phyloP scores from a whole-genome alignment of 1,284 basidiomycete species.

The Anthracocystis walkeri region DNA sequence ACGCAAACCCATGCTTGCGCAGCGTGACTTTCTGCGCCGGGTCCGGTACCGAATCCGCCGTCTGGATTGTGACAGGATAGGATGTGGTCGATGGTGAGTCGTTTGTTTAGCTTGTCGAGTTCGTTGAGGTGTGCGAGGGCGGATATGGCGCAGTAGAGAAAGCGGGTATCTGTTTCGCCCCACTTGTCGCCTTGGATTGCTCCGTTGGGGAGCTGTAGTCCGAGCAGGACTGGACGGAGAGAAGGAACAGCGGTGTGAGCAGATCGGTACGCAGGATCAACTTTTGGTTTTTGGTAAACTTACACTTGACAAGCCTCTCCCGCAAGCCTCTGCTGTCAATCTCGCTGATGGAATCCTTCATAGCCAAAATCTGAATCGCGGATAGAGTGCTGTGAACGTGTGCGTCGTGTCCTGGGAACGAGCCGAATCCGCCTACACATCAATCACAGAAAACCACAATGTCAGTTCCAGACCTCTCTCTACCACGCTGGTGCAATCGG shows the following conservation, averaged over 20 bases:
- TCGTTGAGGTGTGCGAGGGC: slow-evolving; percentile 80
- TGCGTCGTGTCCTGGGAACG: slow-evolving; percentile 91
- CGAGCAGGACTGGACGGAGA: slow-evolving; percentile 73
- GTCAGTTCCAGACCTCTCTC: too few species aligned
- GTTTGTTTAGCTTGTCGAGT: slow-evolving; percentile 73
- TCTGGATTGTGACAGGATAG: slow-evolving; percentile 88
- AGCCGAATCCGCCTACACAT: slow-evolving; percentile 77
- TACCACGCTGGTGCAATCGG: too few species aligned
- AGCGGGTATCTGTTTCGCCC: slow-evolving; percentile 92
- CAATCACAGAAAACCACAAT: too few species aligned
- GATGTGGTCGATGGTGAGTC: slow-evolving; percentile 80
- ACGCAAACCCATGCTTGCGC: slow-evolving; percentile 92
- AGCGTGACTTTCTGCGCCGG: slow-evolving; percentile 91
- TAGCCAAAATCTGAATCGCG: slow-evolving; percentile 90
- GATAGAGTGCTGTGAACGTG: slow-evolving; percentile 88
- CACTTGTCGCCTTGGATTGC: slow-evolving; percentile 89
- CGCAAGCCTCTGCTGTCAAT: slow-evolving; percentile 68
- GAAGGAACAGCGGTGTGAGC: not conserved
- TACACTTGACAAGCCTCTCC: slow-evolving; percentile 80
- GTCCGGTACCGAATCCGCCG: slow-evolving; percentile 86
- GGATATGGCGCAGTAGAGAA: slow-evolving; percentile 86
- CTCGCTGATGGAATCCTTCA: slow-evolving; percentile 82
- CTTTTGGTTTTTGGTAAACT: slow-evolving; percentile 61
- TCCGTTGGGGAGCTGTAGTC: slow-evolving; percentile 78
- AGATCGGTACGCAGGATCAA: too few species aligned